phyloP scores from a whole-genome alignment of 768 basidiomycete species.

The Boletus edulis region DNA sequence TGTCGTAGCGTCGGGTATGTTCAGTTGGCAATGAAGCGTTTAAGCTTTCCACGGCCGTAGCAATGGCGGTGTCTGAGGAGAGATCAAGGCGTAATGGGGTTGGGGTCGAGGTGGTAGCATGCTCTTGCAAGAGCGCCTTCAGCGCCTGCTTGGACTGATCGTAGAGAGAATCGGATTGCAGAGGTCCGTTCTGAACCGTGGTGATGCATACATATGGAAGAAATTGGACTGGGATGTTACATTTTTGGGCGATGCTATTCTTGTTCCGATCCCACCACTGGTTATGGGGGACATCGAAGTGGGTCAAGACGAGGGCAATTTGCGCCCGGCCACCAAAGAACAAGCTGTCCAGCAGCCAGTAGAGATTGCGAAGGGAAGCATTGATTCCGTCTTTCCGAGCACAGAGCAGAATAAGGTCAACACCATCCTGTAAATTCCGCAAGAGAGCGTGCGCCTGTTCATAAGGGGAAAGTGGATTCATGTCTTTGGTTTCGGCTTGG shows the following conservation, averaged over 20 bases:
- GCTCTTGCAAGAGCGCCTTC: slow-evolving; percentile 4
- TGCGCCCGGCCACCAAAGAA: slow-evolving; percentile 37
- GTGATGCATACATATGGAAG: slow-evolving; percentile 20
- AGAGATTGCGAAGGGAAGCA: slow-evolving; percentile 35
- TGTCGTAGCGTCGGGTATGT: slow-evolving; percentile 4
- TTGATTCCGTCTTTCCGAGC: slow-evolving; percentile 39
- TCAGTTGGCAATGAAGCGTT: slow-evolving; percentile 12
- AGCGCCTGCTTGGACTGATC: slow-evolving; percentile 15
- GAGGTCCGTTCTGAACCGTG: slow-evolving; percentile 3
- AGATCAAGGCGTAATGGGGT: slow-evolving; percentile 17
- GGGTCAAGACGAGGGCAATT: slow-evolving; percentile 38
- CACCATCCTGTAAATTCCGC: slow-evolving; percentile 30
- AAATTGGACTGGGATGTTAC: slow-evolving; percentile 7
- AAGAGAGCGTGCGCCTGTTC: slow-evolving; percentile 35
- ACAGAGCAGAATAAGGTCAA: slow-evolving; percentile 40
- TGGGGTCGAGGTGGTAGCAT: slow-evolving; percentile 6
- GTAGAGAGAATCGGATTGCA: not conserved
- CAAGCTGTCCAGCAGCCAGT: slow-evolving; percentile 36
- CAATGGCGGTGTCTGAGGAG: slow-evolving; percentile 1
- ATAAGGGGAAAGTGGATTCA: slow-evolving; percentile 20
- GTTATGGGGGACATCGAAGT: slow-evolving; percentile 33
- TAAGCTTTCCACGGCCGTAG: slow-evolving; percentile 5
- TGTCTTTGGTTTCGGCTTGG: slow-evolving; percentile 16
- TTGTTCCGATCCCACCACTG: slow-evolving; percentile 41
- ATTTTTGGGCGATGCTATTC: slow-evolving; percentile 14